These are phyloP conservation scores for Aspergillus sp. DNA, from an alignment of 2,329 filamentous ascomycete species.

Conservation along the genomic window DNA sequence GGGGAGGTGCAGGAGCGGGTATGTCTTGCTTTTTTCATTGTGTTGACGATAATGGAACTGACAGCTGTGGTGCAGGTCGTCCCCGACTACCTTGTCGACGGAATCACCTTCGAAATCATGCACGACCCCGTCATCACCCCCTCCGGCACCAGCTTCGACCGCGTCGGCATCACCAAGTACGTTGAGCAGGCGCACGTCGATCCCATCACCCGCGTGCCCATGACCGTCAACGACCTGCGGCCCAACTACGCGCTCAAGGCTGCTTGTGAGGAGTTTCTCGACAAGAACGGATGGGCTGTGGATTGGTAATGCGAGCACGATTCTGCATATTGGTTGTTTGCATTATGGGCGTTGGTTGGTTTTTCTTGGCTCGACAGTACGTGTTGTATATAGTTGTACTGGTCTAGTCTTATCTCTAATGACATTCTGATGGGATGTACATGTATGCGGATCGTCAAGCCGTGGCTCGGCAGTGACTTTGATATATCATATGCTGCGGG, in stretches of 20 bases:
- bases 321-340: background rate
- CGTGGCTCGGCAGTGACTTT: too few species aligned
- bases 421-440: too few species aligned
- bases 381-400: too few species aligned
- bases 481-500: background rate
- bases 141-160: conserved; percentile 87
- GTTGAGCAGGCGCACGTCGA: conserved; percentile 72
- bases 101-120: conserved; percentile 51
- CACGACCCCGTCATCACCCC: conserved; percentile 56
- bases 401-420: too few species aligned
- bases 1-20: conserved; percentile 44
- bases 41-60: background rate
- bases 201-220: conserved; percentile 76
- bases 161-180: conserved; percentile 80
- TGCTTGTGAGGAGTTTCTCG: conserved; percentile 80
- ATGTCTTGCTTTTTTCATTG: conserved; percentile 13
- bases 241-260: conserved; percentile 79
- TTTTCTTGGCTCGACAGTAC: background rate
- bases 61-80: conserved; percentile 35
- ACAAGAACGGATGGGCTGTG: conserved; percentile 86
- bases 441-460: too few species aligned
- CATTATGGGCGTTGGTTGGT: conserved; percentile 3
- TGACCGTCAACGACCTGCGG: conserved; percentile 67
- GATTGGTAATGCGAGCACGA: conserved; percentile 64
- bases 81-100: conserved; percentile 48